A percentile compares a stretch with the other conserved stretches of the same genome.
These are phyloP conservation scores for Stagonosporopsis cucurbitacearum DNA, from an alignment of 2,329 filamentous ascomycete species.

Conservation along the genomic window DNA sequence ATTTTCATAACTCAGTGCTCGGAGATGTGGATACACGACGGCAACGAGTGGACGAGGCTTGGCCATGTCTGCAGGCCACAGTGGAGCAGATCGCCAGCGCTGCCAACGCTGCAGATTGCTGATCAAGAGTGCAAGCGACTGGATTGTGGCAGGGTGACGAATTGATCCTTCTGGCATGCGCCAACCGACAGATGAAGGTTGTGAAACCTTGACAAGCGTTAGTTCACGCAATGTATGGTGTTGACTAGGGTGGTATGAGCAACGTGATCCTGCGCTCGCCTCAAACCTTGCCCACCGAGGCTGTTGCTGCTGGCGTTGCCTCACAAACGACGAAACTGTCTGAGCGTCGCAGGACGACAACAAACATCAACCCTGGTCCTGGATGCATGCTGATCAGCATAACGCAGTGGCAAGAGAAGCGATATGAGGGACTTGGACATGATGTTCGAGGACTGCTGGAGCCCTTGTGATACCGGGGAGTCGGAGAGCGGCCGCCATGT, in stretches of 20 bases:
- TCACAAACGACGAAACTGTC: conserved; percentile 16
- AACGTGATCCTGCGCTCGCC: conserved; percentile 15
- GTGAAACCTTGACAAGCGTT: conserved; percentile 19
- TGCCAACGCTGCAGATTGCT: conserved; percentile 19
- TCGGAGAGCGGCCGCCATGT: conserved; percentile 6
- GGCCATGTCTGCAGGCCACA: conserved; percentile 10
- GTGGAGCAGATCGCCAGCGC: conserved; percentile 15
- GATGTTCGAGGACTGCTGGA: conserved; percentile 6
- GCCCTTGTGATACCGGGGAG: conserved; percentile 10
- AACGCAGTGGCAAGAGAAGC: conserved; percentile 12
- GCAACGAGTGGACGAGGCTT: conserved; percentile 15
- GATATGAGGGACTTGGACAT: conserved; percentile 14
- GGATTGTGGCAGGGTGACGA: conserved; percentile 13
- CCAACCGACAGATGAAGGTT: conserved; percentile 12
- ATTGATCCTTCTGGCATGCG: conserved; percentile 5
- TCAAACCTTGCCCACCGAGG: conserved; percentile 11
- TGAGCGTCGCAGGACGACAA: conserved; percentile 10
- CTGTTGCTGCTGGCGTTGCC: conserved; percentile 13
- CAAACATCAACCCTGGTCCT: conserved; percentile 10
- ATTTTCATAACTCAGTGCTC: conserved; percentile 15
- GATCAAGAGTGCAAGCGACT: conserved; percentile 16
- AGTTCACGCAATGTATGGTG: conserved; percentile 11
- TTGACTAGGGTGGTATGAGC: conserved; percentile 8
- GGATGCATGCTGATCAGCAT: conserved; percentile 13
- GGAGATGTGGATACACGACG: conserved; percentile 15